These are phyloP conservation scores for Clavispora phyllophila DNA, from an alignment of 805 yeast species.

Conservation along the genomic window DNA sequence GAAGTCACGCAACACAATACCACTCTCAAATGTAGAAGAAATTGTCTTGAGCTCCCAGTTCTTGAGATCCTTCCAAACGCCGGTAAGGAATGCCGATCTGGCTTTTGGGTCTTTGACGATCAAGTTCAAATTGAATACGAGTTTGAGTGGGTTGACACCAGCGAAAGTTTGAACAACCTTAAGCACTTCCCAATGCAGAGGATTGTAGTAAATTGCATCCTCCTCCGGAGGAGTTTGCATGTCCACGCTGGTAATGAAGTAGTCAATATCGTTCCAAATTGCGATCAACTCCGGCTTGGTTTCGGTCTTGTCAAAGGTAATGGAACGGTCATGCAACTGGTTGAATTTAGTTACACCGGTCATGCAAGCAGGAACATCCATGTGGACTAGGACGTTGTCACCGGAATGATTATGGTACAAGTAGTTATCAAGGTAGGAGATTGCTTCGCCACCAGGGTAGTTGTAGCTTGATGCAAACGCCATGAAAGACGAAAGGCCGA, in stretches of 20 bases:
- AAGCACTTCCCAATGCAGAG: constrained; percentile 18
- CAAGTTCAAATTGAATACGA: constrained; percentile 1
- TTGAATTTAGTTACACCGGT: constrained; percentile 79
- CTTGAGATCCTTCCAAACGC: constrained; percentile 6
- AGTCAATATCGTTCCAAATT: constrained; percentile 27
- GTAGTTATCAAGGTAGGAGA: constrained; percentile 46
- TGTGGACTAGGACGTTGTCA: constrained; percentile 46
- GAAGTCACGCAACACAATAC: constrained; percentile 15
- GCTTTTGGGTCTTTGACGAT: background rate
- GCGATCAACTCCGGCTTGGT: constrained; percentile 27
- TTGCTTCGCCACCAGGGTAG: constrained; percentile 87
- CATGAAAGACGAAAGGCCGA: constrained; percentile 44
- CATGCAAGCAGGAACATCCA: constrained; percentile 81
- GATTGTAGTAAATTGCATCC: constrained; percentile 9
- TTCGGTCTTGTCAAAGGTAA: constrained; percentile 77
- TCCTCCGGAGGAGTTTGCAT: constrained; percentile 6
- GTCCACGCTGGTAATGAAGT: constrained; percentile 25
- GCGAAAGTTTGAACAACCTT: constrained; percentile 18
- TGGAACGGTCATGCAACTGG: constrained; percentile 40
- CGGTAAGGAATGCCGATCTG: constrained; percentile 1
- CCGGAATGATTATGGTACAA: constrained; percentile 16
- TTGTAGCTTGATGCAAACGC: constrained; percentile 64
- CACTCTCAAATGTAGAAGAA: background rate
- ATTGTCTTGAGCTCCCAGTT: constrained; percentile 5
- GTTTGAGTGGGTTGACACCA: constrained; percentile 12